Evolutionary conservation across 805 yeast species (phyloP), one percentile per base, ranked within the genome.

Genomic region (Monosporozyma servazzii): DNA sequence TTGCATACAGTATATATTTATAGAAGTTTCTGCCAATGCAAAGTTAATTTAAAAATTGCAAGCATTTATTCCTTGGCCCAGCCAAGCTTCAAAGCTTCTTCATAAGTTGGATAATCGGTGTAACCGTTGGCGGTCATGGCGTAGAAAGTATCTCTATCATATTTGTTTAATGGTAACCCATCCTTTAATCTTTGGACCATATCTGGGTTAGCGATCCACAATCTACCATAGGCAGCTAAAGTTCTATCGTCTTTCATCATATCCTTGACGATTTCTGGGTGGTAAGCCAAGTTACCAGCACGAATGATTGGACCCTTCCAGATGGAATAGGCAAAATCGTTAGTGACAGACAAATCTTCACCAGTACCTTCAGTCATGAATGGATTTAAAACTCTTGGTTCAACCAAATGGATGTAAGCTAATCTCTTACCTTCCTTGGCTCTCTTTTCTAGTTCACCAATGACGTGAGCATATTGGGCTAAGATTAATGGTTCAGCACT

Each of bases 161-260:
- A 79, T 29, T 62, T 55, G 51, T 66, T 67, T 51, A 77, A 59
- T 37, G 70, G 69, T 23, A 60, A 46, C 15, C 71, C 71, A 21
- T 72, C 60, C 53, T 67, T 59, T 43, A 79, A 53, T 51, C 79
- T 65, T 6, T 62, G 55, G n/a, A 71, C 73, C 41, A 79, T 59
- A 56, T 80, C 84, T 0, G 84, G 82, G 64, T 79, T 79, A 23
- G 81, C 65, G 48, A 75, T 72, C 60, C 71, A 78, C 49, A 62
- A 65, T 50, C 82, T 71, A 13, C 81, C 81, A 40, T 56, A 60
- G 15, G 58, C 65, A 23, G 75, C 63, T 48, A 75, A 58, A 1
- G 81, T 77, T 51, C 74, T 62, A 45, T 70, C 66, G 50, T 71
- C 66, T 3, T 56, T 54, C 18, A 67, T 66, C 20, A 67, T 64